Percentiles rank a stretch among this genome's conserved stretches.
Evolutionary conservation across 169 alveolate genomes (phyloP).

Genomic region (Eimeria sp.): DNA sequence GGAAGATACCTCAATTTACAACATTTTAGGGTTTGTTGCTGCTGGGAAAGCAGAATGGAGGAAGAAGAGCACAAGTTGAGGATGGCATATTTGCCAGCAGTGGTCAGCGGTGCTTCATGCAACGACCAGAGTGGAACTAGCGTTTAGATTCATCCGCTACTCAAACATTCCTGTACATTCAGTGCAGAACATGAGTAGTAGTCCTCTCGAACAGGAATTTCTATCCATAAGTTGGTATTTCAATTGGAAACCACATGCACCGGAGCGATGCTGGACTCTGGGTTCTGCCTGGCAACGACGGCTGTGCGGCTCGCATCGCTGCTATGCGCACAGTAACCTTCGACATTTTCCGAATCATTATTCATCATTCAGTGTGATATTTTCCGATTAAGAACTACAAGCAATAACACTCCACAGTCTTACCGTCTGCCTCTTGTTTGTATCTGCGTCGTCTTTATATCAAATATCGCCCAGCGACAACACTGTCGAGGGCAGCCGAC

Average conservation of each 20-base stretch:
- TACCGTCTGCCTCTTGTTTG: background rate
- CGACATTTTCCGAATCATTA: background rate
- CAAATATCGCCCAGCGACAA: background rate
- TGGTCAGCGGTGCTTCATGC: background rate
- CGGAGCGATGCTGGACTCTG: background rate
- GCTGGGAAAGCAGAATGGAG: background rate
- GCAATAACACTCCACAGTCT: conserved; percentile 8
- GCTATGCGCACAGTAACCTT: background rate
- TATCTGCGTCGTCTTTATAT: background rate
- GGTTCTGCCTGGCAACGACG: conserved; percentile 29
- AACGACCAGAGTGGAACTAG: background rate
- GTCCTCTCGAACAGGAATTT: background rate
- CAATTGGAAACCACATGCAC: background rate
- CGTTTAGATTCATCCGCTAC: background rate
- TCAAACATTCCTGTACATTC: background rate
- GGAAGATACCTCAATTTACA: background rate
- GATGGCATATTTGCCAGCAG: background rate
- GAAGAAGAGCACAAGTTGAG: background rate
- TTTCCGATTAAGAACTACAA: background rate
- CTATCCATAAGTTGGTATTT: background rate
- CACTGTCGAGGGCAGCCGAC: conserved; percentile 53
- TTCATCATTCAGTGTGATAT: background rate
- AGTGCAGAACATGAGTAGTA: background rate
- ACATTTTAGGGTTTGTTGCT: background rate
- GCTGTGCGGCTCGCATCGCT: conserved; percentile 42